A percentile compares a stretch with the other conserved stretches of the same genome.
phyloP scores from a whole-genome alignment of 2,329 filamentous ascomycete species.

The Colletotrichum tropicale region DNA sequence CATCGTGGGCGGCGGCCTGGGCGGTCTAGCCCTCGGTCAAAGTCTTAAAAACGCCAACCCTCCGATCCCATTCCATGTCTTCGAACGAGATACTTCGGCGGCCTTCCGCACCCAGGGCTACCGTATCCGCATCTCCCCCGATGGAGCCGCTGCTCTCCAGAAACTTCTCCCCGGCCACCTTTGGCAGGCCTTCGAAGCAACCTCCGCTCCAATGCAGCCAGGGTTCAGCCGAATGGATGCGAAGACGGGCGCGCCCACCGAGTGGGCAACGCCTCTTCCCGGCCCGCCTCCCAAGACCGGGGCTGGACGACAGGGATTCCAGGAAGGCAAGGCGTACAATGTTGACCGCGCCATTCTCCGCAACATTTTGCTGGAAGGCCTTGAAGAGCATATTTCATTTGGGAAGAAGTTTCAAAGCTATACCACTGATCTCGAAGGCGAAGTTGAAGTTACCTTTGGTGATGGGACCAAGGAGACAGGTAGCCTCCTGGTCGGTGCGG shows the following conservation, averaged over 20 bases:
- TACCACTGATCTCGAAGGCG: background rate
- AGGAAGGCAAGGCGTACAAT: slow-evolving; percentile 21
- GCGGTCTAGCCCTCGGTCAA: background rate
- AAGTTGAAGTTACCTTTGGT: slow-evolving; percentile 31
- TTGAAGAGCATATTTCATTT: slow-evolving; percentile 22
- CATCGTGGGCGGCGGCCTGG: background rate
- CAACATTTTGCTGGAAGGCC: background rate
- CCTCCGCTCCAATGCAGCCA: background rate
- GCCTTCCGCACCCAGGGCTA: slow-evolving; percentile 67
- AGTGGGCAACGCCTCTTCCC: background rate
- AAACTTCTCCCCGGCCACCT: background rate
- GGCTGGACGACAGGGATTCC: background rate
- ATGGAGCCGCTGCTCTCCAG: slow-evolving; percentile 27
- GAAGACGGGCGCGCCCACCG: background rate
- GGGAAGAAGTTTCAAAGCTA: slow-evolving; percentile 31
- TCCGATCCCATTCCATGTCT: slow-evolving; percentile 48
- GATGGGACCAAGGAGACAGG: slow-evolving; percentile 36
- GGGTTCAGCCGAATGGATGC: background rate
- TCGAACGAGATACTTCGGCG: slow-evolving; percentile 57
- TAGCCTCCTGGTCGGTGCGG: slow-evolving; percentile 40
- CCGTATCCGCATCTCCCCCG: slow-evolving; percentile 58
- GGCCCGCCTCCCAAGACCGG: background rate
- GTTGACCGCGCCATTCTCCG: slow-evolving; percentile 38
- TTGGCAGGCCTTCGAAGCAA: background rate
- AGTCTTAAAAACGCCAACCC: background rate